Conservation (phyloP, 148 eudicot species). For the Pharnaceum exiguum region DNA sequence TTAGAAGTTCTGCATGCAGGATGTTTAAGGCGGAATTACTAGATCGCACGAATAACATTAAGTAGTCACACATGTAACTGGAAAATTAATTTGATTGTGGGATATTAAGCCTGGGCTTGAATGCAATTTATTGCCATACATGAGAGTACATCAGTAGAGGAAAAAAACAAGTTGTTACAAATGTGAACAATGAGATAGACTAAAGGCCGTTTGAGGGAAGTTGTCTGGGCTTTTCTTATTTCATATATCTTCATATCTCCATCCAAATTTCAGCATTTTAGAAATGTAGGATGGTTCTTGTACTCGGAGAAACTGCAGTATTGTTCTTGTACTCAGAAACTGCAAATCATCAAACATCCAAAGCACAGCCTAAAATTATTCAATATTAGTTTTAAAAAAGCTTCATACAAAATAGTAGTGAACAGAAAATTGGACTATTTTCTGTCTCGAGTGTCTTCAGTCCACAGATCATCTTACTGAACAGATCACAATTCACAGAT, state of each 20-base stretch:
- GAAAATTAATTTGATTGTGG: too few relatives aligned
- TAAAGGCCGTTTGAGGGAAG: too few relatives aligned
- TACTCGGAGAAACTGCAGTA: constrained; percentile 22
- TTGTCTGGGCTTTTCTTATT: too few relatives aligned
- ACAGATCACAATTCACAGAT: constrained; percentile 5
- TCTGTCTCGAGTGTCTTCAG: too few relatives aligned
- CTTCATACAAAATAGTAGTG: too few relatives aligned
- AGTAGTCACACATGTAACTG: too few relatives aligned
- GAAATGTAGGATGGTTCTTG: background rate
- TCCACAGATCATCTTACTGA: constrained; percentile 18
- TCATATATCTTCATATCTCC: background rate
- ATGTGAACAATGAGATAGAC: too few relatives aligned
- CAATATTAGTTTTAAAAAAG: background rate
- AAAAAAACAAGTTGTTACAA: too few relatives aligned
- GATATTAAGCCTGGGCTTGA: too few relatives aligned
- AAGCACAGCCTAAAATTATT: background rate
- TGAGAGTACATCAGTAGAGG: constrained; percentile 5
- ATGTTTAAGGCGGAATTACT: too few relatives aligned
- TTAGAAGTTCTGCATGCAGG: too few relatives aligned
- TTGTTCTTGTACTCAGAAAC: constrained; percentile 11
- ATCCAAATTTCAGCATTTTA: background rate
- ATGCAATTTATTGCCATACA: background rate
- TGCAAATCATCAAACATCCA: background rate
- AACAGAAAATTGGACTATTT: background rate
- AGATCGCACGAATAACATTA: too few relatives aligned